These are phyloP conservation scores for Phylloporus sp. DNA, from an alignment of 1,284 basidiomycete species.

Conservation along the genomic window DNA sequence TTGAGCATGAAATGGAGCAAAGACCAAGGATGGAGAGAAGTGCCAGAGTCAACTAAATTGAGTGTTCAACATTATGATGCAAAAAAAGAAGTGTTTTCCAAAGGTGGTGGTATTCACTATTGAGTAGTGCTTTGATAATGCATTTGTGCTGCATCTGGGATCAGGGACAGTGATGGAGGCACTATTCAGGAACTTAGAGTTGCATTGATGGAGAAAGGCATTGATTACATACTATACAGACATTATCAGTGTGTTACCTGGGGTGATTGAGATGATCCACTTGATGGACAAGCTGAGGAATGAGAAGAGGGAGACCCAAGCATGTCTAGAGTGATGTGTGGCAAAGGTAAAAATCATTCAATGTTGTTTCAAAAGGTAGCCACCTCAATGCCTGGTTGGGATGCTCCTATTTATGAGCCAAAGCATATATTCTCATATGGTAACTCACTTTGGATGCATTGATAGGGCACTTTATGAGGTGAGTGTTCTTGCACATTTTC, in stretches of 20 bases:
- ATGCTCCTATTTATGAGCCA: not conserved
- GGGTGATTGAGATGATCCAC: not conserved
- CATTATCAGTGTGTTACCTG: not conserved
- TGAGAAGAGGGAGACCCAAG: not conserved
- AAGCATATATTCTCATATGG: not conserved
- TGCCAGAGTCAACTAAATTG: too few species aligned
- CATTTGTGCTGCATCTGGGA: not conserved
- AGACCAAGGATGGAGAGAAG: not conserved
- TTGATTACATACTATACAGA: not conserved
- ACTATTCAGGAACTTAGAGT: not conserved
- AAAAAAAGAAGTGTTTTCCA: not conserved
- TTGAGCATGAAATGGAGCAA: accelerated
- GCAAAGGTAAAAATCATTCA: not conserved
- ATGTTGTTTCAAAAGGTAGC: not conserved
- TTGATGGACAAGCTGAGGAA: too few species aligned
- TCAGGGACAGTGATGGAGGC: not conserved
- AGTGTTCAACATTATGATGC: too few species aligned
- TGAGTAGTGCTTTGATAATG: not conserved
- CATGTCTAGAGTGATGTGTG: not conserved
- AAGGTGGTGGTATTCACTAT: not conserved
- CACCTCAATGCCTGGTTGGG: too few species aligned
- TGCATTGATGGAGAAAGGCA: not conserved
- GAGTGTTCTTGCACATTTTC: too few species aligned
- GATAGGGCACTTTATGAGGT: not conserved
- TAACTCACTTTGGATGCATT: not conserved